Base-by-base conservation (phyloP, 2,329 filamentous ascomycete genomes). In the Penicillium sp. region DNA sequence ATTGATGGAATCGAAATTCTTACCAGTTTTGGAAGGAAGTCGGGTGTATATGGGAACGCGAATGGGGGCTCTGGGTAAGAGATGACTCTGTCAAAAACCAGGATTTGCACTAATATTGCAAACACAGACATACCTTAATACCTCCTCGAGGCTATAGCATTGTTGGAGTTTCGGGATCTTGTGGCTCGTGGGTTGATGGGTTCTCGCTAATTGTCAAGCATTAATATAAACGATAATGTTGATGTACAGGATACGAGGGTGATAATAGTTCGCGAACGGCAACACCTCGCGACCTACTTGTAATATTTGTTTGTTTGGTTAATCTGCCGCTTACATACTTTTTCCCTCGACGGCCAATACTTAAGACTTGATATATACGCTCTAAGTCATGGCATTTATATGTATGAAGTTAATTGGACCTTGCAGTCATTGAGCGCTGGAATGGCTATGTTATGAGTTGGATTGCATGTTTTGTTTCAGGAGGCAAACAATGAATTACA, bases 1-100 rank as follows among this genome's bases (percentile, higher is more conserved):
- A 87, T 97, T 62, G 91, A 97, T 70, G 93, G 87, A 12, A 82
- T 97, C 52, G 91, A 96, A 70, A 87, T 97, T 61, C 77, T 97
- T 72, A 97, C 94, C 1, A 97, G 87, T 66, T 76, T 90, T 59
- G 92, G 92, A n/a, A 83, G 92, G 65, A 89, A 87, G 70, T 97
- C 93, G 33, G 84, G 87, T 55, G 76, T 95, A 59, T 97, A 87
- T 78, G 94, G 94, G 58, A 94, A 96, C 64, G 74, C 86, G 11
- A 79, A 80, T 62, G 91, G 91, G 55, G 92, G 92, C 62, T 88
- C 88, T 68, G 85, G 85, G 91, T 97, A 84, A 74, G 91, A 84
- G 18, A 20, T 21, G 20, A 18, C 16, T 47, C 3, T 47, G n/a
- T 14, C 18, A 11, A 35, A 26, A 35, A 33, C 26, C 1, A 23